Percentiles rank a stretch among this genome's conserved stretches.
Conservation (phyloP, 805 yeast species). For the Candida vartiovaarae region DNA sequence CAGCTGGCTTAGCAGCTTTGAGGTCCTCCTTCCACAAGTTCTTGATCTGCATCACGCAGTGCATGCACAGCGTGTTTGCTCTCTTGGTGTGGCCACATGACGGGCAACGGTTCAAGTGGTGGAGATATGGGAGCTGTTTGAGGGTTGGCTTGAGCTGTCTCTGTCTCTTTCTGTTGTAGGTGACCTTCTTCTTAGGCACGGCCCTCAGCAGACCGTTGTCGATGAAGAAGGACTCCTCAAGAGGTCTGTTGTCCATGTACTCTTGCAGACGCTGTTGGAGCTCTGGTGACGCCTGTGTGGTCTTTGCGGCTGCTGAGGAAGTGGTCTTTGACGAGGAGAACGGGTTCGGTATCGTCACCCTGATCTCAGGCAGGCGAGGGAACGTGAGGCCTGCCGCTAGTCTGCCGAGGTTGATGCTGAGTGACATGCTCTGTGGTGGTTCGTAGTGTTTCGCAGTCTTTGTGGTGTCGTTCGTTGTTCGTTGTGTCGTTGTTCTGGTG, state of each 20-base stretch:
- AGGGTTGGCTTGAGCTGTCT: constrained; percentile 77
- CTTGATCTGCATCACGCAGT: constrained; percentile 80
- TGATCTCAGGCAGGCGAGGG: constrained; percentile 22
- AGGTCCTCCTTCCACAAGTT: constrained; percentile 54
- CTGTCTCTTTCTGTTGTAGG: constrained; percentile 80
- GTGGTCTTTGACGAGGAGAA: constrained; percentile 4
- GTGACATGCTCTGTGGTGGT: constrained; percentile 11
- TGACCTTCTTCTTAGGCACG: constrained; percentile 89
- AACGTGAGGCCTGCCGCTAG: constrained; percentile 10
- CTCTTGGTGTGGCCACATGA: constrained; percentile 92
- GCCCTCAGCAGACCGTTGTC: constrained; percentile 78
- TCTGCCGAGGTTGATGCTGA: constrained; percentile 16
- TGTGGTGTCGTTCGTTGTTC: neutral
- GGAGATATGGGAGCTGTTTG: constrained; percentile 70
- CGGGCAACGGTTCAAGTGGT: constrained; percentile 84
- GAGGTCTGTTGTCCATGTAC: constrained; percentile 17
- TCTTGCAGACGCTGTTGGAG: constrained; percentile 25
- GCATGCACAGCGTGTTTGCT: constrained; percentile 87
- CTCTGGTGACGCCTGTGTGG: constrained; percentile 6
- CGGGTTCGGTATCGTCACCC: constrained; percentile 20
- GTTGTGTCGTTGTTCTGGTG: neutral
- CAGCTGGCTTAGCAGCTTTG: constrained; percentile 20
- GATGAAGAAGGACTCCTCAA: constrained; percentile 32
- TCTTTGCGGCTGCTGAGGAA: neutral
- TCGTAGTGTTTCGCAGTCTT: neutral